These are phyloP conservation scores for Globisporangium spinosum DNA, from an alignment of 352 stramenopile genomes.

Conservation along the genomic window DNA sequence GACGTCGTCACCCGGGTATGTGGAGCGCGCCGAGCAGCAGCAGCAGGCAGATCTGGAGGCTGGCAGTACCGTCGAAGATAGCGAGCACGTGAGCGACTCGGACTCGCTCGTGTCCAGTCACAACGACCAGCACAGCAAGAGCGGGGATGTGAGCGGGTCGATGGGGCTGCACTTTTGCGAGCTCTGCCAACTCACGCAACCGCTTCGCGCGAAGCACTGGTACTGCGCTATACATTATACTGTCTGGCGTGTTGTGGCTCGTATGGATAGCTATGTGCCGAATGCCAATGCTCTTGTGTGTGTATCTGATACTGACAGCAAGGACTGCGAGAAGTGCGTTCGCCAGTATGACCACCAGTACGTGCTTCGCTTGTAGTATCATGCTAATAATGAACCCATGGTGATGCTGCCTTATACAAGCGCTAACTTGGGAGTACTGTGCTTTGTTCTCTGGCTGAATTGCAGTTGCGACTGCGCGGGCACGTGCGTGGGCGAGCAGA, in stretches of 20 bases:
- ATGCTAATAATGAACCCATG: not conserved
- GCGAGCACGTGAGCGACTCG: slow-evolving; percentile 29
- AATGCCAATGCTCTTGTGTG: slow-evolving; percentile 6
- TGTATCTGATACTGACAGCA: slow-evolving; percentile 29
- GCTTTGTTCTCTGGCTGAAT: slow-evolving; percentile 1
- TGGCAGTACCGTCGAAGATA: not conserved
- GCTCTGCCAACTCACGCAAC: slow-evolving; percentile 55
- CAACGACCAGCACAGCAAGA: not conserved
- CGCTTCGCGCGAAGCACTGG: slow-evolving; percentile 74
- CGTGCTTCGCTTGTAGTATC: slow-evolving; percentile 1
- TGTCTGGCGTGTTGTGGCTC: slow-evolving; percentile 7
- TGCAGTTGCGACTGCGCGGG: slow-evolving; percentile 72
- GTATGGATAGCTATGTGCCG: not conserved
- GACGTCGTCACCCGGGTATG: slow-evolving; percentile 55
- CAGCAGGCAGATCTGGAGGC: slow-evolving; percentile 21
- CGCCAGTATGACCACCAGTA: slow-evolving; percentile 83
- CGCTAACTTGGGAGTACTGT: not conserved
- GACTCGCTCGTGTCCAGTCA: slow-evolving; percentile 25
- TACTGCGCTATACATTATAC: slow-evolving; percentile 16
- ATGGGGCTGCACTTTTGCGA: slow-evolving; percentile 48
- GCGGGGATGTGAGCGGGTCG: not conserved
- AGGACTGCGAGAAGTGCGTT: slow-evolving; percentile 69
- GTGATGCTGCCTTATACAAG: not conserved
- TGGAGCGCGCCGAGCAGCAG: slow-evolving; percentile 16
- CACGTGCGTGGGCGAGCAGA: slow-evolving; percentile 67